A percentile compares a stretch with the other conserved stretches of the same genome.
phyloP scores from a whole-genome alignment of 163 green algal species.

The Scenedesmus sp. region DNA sequence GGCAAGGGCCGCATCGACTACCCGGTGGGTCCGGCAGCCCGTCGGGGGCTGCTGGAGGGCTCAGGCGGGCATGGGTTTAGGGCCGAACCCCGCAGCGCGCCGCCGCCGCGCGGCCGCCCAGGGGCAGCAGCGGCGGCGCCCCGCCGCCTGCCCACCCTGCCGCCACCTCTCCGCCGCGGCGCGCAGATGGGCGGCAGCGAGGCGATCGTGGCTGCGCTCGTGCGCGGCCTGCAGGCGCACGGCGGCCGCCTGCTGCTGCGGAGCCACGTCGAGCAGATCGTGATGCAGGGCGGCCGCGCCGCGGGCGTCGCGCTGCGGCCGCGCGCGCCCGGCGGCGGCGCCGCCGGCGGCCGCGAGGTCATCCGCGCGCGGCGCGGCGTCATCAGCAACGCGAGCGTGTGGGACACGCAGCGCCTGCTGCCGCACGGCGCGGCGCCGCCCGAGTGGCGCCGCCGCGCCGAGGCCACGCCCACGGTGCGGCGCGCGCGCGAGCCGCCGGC shows the following conservation, averaged over 20 bases:
- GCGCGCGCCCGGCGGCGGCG: slow-evolving; percentile 45
- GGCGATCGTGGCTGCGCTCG: slow-evolving; percentile 86
- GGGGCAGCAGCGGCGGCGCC: too few relatives aligned
- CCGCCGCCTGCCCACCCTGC: too few relatives aligned
- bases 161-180: not conserved
- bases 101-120: too few relatives aligned
- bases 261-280: slow-evolving; percentile 81
- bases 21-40: too few relatives aligned
- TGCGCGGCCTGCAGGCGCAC: slow-evolving; percentile 83
- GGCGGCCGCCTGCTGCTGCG: slow-evolving; percentile 77
- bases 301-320: slow-evolving; percentile 60
- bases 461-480: slow-evolving; percentile 62
- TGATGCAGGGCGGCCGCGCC: slow-evolving; percentile 69
- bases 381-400: slow-evolving; percentile 91
- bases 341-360: slow-evolving; percentile 23
- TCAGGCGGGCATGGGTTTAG: too few relatives aligned
- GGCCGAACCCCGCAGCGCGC: too few relatives aligned
- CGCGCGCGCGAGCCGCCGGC: too few relatives aligned
- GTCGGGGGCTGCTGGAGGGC: too few relatives aligned
- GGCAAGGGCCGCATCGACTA: slow-evolving; percentile 78
- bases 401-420: slow-evolving; percentile 90
- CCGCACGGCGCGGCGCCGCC: slow-evolving; percentile 51
- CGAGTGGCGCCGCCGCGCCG: slow-evolving; percentile 44
- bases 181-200: slow-evolving; percentile 72
- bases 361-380: slow-evolving; percentile 76